Base-by-base conservation (phyloP, 2,329 filamentous ascomycete genomes). In the Colletotrichum tropicale region DNA sequence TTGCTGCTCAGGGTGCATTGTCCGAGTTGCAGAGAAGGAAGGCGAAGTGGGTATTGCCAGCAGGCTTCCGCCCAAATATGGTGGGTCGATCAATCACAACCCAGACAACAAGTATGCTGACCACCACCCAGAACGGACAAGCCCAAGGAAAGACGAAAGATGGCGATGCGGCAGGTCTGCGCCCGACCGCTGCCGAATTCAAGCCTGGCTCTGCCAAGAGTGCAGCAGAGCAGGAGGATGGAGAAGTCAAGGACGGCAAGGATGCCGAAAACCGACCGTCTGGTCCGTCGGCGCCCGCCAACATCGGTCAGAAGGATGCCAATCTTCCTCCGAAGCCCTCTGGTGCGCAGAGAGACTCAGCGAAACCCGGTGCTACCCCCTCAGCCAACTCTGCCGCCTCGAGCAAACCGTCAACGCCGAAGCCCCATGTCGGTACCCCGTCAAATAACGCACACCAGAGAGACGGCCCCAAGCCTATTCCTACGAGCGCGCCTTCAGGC, bases 11-110 rank as follows among this genome's bases (percentile, higher is more conserved):
- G 80, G 94, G 94, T 16, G 89, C 94, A 24, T 89, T 94, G 79
- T 94, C 92, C 18, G 92, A 93, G 75, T 87, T 96, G 69, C 92
- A 93, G 81, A 93, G 90, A 79, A 88, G 91, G 76, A 91, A 94
- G 78, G 87, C 90, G 58, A 90, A 91, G 82, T 96, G 94, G 93
- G 89, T 95, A 36, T 89, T 94, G 83, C 93, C 95, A 48, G 93
- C 95, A 80, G 92, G 92, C 56, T 96, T 96, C 85, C 88, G 91
- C 52, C 88, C 90, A 75, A 93, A 92, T 78, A 87, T 89, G 77
- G 93, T 94, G 78, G 83, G 86, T 84, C 77, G 77, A 58, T 6
- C 36, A 34, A 38, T 8, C 6, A 24, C 43, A 12, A 28, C 2
- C 24, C 43, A 78, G 80, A 38, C 81, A 82, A 55, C 80, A 80